Percentiles rank a stretch among this genome's conserved stretches.
Evolutionary conservation across 2,329 filamentous ascomycete species (phyloP).

Genomic region (Mariannaea sp.): DNA sequence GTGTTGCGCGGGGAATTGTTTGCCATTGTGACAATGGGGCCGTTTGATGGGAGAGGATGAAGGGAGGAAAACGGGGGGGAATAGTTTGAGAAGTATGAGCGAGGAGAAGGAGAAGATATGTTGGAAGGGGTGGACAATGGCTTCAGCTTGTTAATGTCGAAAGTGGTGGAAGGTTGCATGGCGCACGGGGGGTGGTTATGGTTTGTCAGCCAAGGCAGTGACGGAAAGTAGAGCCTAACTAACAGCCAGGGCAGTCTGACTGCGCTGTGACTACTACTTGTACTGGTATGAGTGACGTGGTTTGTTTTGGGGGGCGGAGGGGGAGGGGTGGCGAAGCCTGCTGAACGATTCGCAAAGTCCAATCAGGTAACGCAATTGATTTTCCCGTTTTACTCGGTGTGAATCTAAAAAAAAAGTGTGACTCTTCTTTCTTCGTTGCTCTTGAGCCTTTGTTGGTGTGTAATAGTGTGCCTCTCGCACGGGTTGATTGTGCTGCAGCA

Average conservation of each 20-base stretch:
- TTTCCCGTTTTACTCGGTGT: slow-evolving; percentile 4
- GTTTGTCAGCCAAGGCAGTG: slow-evolving; percentile 46
- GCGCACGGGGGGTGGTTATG: slow-evolving; percentile 13
- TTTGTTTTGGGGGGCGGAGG: slow-evolving; percentile 4
- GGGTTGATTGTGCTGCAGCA: not conserved
- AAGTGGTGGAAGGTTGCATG: slow-evolving; percentile 39
- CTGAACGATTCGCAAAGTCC: slow-evolving; percentile 25
- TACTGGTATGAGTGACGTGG: slow-evolving; percentile 25
- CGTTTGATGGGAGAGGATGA: slow-evolving; percentile 21
- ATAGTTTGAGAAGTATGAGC: slow-evolving; percentile 17
- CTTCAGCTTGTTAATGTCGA: slow-evolving; percentile 37
- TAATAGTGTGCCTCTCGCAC: not conserved
- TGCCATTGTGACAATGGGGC: slow-evolving; percentile 33
- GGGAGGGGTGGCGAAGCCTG: slow-evolving; percentile 30
- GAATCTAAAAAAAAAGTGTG: slow-evolving; percentile 14
- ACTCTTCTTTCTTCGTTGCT: slow-evolving; percentile 11
- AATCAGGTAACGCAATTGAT: slow-evolving; percentile 26
- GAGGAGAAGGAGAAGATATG: slow-evolving; percentile 19
- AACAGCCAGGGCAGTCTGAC: not conserved
- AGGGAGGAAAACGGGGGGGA: slow-evolving; percentile 18
- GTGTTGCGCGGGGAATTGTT: slow-evolving; percentile 30
- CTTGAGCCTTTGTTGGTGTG: slow-evolving; percentile 1
- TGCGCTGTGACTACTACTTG: not conserved
- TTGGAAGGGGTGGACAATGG: slow-evolving; percentile 22
- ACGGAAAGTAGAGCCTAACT: not conserved